A percentile compares a stretch with the other conserved stretches of the same genome.
Conservation (phyloP, 1,284 basidiomycete species). For the Phlebopus sp. region DNA sequence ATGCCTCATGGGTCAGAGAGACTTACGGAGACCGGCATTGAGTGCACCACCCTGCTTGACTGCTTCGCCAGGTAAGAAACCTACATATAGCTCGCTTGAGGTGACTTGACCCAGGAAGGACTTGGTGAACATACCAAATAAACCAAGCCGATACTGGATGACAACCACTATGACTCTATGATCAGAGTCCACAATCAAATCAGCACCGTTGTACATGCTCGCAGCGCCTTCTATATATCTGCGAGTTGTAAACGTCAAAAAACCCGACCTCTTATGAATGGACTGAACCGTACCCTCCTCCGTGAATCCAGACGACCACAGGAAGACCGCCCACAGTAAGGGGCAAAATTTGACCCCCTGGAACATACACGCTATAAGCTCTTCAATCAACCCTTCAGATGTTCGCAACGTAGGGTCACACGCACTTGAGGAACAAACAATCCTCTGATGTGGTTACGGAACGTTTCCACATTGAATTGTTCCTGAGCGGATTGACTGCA, state of each 20-base stretch:
- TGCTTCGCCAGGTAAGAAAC: conserved; percentile 28
- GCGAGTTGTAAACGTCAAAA: neutral
- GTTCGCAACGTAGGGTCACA: neutral
- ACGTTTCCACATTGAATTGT: neutral
- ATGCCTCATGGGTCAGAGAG: neutral
- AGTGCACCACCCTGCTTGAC: conserved; percentile 26
- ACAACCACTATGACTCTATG: conserved; percentile 13
- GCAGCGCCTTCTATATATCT: conserved; percentile 19
- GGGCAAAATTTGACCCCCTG: conserved; percentile 14
- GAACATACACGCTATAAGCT: conserved; percentile 25
- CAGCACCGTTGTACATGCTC: conserved; percentile 12
- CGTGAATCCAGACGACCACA: conserved; percentile 27
- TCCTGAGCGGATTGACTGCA: neutral
- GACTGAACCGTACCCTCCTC: conserved; percentile 1
- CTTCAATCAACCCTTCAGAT: neutral
- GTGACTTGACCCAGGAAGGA: too few species aligned
- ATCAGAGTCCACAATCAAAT: conserved; percentile 19
- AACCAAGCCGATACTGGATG: conserved; percentile 1
- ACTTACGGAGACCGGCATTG: conserved; percentile 33
- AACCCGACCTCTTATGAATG: too few species aligned
- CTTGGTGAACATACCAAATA: neutral
- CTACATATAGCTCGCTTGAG: conserved; percentile 12
- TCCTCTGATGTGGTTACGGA: conserved; percentile 3
- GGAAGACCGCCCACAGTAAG: conserved; percentile 21
- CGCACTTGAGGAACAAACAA: conserved; percentile 8